Evolutionary conservation across 192 early-diverging fungal genomes (phyloP).

Genomic region (Coemansia sp.): DNA sequence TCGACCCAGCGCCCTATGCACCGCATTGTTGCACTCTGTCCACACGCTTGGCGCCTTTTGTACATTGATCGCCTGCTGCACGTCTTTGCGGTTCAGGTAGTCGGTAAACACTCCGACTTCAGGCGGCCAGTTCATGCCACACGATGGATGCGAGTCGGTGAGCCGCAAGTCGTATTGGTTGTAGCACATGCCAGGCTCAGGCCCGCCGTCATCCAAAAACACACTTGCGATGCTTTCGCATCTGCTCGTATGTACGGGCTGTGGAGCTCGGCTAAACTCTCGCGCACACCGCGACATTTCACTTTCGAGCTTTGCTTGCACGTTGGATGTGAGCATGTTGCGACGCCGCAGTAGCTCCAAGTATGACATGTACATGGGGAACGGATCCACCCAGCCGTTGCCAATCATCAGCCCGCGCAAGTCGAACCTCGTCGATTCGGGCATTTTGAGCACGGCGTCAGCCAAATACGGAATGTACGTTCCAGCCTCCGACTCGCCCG

Average conservation of each 20-base stretch:
- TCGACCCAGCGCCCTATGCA: conserved; percentile 27
- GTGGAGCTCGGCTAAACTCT: conserved; percentile 45
- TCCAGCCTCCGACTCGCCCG: conserved; percentile 76
- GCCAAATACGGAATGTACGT: conserved; percentile 71
- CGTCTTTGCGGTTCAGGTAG: conserved; percentile 55
- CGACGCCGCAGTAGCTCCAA: conserved; percentile 46
- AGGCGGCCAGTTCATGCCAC: conserved; percentile 63
- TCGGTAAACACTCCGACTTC: conserved; percentile 42
- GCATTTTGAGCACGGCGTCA: conserved; percentile 49
- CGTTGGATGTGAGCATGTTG: conserved; percentile 21
- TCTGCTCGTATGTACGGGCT: conserved; percentile 46
- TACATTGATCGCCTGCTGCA: conserved; percentile 57
- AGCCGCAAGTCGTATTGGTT: conserved; percentile 74
- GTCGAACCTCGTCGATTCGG: neutral
- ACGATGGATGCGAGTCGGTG: conserved; percentile 59
- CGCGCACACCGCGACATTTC: conserved; percentile 38
- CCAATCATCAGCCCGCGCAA: conserved; percentile 64
- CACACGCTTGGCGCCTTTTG: conserved; percentile 34
- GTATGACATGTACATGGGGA: conserved; percentile 58
- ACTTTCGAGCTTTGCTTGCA: conserved; percentile 22
- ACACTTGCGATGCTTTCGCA: conserved; percentile 41
- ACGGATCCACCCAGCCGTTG: conserved; percentile 78
- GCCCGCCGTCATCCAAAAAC: conserved; percentile 42
- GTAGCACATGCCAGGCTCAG: conserved; percentile 55
- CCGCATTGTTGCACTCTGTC: conserved; percentile 61